Conservation (phyloP, 768 basidiomycete species). For the Tubosaeta sp. region DNA sequence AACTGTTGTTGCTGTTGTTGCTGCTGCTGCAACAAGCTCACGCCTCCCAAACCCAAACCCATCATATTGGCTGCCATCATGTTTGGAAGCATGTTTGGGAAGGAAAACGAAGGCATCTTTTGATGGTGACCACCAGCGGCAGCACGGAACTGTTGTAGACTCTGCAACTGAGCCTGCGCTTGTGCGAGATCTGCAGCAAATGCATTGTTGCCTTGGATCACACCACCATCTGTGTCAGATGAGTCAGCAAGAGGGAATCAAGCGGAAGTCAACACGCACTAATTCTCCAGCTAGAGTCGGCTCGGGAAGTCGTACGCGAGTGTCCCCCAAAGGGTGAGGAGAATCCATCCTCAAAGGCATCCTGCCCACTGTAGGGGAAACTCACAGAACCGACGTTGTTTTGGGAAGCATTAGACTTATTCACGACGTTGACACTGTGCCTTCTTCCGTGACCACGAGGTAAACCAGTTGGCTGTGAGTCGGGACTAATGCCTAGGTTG, state of each 20-base stretch:
- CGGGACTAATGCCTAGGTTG: conserved; percentile 53
- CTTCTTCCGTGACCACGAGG: conserved; percentile 85
- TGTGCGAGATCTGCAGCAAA: conserved; percentile 87
- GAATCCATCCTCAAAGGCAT: conserved; percentile 81
- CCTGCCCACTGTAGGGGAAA: conserved; percentile 49
- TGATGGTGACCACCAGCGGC: conserved; percentile 92
- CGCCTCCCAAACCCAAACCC: conserved; percentile 79
- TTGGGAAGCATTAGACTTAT: conserved; percentile 55
- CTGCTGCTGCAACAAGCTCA: conserved; percentile 86
- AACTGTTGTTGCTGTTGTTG: conserved; percentile 72
- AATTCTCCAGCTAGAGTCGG: conserved; percentile 85
- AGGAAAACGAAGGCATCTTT: conserved; percentile 96
- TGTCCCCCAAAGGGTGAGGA: conserved; percentile 61
- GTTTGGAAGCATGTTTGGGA: conserved; percentile 97
- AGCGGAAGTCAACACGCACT: conserved; percentile 46
- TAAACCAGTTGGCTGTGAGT: conserved; percentile 59
- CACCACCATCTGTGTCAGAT: conserved; percentile 59
- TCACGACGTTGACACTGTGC: conserved; percentile 89
- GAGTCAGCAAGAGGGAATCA: conserved; percentile 6
- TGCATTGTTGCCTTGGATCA: conserved; percentile 56
- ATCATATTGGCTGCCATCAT: conserved; percentile 98
- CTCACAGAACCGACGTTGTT: conserved; percentile 44
- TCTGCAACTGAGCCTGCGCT: conserved; percentile 94
- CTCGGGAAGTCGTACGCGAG: conserved; percentile 70
- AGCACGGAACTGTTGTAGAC: conserved; percentile 94